These are phyloP conservation scores for Favolaschia claudopus DNA, from an alignment of 768 basidiomycete species.

Conservation along the genomic window DNA sequence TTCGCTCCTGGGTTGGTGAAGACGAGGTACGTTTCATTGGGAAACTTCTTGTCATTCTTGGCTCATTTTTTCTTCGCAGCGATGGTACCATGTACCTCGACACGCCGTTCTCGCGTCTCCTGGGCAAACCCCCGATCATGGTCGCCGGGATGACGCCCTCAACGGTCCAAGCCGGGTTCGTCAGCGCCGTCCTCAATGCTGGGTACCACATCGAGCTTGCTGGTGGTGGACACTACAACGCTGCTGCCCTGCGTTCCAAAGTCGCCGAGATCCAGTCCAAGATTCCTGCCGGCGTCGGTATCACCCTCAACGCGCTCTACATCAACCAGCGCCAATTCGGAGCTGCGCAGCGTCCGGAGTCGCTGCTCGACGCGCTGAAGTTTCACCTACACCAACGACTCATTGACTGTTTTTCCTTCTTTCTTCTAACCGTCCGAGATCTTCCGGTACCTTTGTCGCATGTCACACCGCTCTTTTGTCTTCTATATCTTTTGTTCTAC, in stretches of 20 bases:
- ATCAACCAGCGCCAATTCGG: slow-evolving; percentile 98
- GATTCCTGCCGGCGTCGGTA: slow-evolving; percentile 87
- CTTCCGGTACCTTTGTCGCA: too few species aligned
- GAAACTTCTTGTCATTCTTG: not conserved
- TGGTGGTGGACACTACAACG: slow-evolving; percentile 97
- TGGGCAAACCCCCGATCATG: slow-evolving; percentile 99
- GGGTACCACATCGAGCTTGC: slow-evolving; percentile 98
- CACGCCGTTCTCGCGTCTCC: slow-evolving; percentile 93
- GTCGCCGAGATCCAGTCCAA: slow-evolving; percentile 90
- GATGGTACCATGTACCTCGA: slow-evolving; percentile 94
- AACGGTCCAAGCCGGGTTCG: slow-evolving; percentile 95
- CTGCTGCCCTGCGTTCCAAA: slow-evolving; percentile 86
- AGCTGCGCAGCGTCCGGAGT: too few species aligned
- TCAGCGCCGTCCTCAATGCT: slow-evolving; percentile 89
- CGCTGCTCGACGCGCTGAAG: too few species aligned
- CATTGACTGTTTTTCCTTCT: too few species aligned
- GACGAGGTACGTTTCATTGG: slow-evolving; percentile 74
- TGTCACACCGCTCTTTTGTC: too few species aligned
- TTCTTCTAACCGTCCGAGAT: too few species aligned
- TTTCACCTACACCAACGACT: too few species aligned
- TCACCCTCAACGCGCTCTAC: slow-evolving; percentile 95
- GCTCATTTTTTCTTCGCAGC: slow-evolving; percentile 50
- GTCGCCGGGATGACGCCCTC: slow-evolving; percentile 99
- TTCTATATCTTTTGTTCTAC: too few species aligned
- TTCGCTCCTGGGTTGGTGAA: slow-evolving; percentile 87